These are phyloP conservation scores for Dianthus caryophyllus DNA, from an alignment of 148 eudicot species.

Conservation along the genomic window DNA sequence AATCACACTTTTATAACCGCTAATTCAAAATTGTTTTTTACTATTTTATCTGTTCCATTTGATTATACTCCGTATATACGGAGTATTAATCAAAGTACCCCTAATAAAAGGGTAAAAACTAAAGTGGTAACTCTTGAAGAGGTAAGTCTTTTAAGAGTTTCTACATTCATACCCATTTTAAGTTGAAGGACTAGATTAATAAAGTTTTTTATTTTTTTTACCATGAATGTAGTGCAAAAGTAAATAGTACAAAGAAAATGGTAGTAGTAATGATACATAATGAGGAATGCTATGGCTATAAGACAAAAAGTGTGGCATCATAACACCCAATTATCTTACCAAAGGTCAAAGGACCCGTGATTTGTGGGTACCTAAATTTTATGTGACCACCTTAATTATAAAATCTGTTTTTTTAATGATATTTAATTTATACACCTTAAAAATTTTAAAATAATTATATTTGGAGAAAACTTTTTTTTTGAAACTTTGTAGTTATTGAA, in stretches of 20 bases:
- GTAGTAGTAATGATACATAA: neutral
- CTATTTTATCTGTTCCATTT: no score
- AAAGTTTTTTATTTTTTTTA: neutral
- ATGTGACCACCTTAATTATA: neutral
- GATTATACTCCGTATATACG: no score
- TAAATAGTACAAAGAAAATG: neutral
- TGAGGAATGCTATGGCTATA: neutral
- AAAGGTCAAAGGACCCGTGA: slow-evolving; percentile 23
- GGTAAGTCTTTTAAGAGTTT: neutral
- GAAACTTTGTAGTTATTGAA: no score
- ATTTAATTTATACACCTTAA: no score
- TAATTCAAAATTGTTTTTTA: no score
- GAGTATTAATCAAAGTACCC: no score
- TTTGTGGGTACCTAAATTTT: slow-evolving; percentile 21
- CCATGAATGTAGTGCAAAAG: neutral
- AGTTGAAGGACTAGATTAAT: neutral
- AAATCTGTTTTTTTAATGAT: no score
- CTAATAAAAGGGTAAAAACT: neutral
- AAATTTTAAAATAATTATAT: no score
- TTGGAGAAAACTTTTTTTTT: no score
- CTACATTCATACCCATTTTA: neutral
- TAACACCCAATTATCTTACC: slow-evolving; percentile 18
- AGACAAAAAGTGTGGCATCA: slow-evolving; percentile 11
- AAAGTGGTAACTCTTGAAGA: neutral
- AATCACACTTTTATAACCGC: no score